Conservation (phyloP, 2,329 filamentous ascomycete species). For the Botrytis sinoallii region DNA sequence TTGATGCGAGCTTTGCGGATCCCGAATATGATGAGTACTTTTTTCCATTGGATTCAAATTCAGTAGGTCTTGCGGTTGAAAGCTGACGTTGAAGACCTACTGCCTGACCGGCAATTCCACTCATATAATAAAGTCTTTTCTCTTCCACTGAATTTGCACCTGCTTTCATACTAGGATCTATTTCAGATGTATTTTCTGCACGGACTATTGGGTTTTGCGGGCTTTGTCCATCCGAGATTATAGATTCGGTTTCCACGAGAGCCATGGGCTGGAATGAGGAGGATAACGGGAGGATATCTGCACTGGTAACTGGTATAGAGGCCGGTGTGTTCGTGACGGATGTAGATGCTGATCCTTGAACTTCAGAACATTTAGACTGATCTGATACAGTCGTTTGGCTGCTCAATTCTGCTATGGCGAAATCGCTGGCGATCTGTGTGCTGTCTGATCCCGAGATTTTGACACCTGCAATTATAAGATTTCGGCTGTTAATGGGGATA, state of each 20-base stretch:
- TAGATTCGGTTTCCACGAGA: background rate
- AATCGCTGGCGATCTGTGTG: background rate
- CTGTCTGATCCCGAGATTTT: background rate
- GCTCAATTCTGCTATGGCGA: background rate
- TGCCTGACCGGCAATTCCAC: background rate
- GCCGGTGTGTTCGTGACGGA: rapidly evolving
- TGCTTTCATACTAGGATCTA: background rate
- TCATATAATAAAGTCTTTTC: background rate
- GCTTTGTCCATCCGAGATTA: background rate
- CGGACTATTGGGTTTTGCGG: rapidly evolving
- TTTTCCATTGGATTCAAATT: background rate
- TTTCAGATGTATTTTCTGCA: background rate
- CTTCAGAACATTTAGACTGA: background rate
- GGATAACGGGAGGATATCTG: too few species aligned
- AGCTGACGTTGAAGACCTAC: background rate
- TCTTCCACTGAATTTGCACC: background rate
- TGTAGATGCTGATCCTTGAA: rapidly evolving
- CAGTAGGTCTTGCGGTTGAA: background rate
- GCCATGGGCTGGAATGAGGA: background rate
- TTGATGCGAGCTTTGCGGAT: background rate
- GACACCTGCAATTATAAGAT: background rate
- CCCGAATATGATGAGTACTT: too few species aligned
- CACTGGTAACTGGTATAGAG: too few species aligned
- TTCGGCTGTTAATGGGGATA: background rate
- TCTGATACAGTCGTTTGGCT: background rate